These are phyloP conservation scores for Chytridium lagenaria DNA, from an alignment of 371 early-diverging fungal genomes.

Conservation along the genomic window DNA sequence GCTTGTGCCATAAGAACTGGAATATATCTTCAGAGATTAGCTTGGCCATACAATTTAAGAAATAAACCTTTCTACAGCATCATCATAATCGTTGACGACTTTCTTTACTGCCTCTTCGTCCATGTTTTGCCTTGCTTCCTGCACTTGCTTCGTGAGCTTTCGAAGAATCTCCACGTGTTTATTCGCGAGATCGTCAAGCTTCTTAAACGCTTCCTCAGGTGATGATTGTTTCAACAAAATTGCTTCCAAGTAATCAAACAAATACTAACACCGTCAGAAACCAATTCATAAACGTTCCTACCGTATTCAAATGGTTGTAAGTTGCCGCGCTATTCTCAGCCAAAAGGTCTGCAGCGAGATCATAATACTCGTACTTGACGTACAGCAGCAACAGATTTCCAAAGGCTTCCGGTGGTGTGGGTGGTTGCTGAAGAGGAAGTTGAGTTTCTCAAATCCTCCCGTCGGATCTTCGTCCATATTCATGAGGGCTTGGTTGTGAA, in stretches of 20 bases:
- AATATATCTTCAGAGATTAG: slow-evolving; percentile 50
- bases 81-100: slow-evolving; percentile 57
- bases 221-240: slow-evolving; percentile 51
- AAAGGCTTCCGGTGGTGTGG: slow-evolving; percentile 63
- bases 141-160: slow-evolving; percentile 56
- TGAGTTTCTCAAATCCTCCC: slow-evolving; percentile 61
- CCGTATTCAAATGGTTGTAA: slow-evolving; percentile 43
- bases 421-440: slow-evolving; percentile 57
- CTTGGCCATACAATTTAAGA: too few relatives aligned
- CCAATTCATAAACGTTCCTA: slow-evolving; percentile 20
- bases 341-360: slow-evolving; percentile 61
- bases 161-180: slow-evolving; percentile 56
- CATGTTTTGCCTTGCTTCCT: slow-evolving; percentile 56
- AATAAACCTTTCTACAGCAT: slow-evolving; percentile 58
- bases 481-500: slow-evolving; percentile 64
- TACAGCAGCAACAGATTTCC: slow-evolving; percentile 62
- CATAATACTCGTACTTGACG: slow-evolving; percentile 58
- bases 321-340: slow-evolving; percentile 53
- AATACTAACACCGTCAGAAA: slow-evolving; percentile 41
- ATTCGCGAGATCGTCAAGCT: slow-evolving; percentile 57
- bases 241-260: slow-evolving; percentile 60
- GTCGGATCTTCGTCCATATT: slow-evolving; percentile 62
- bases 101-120: slow-evolving; percentile 58
- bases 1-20: slow-evolving; percentile 65
- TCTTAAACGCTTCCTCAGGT: slow-evolving; percentile 62